Evolutionary conservation across 1,139 yeast species (phyloP).

Genomic region (Pichia sp.): DNA sequence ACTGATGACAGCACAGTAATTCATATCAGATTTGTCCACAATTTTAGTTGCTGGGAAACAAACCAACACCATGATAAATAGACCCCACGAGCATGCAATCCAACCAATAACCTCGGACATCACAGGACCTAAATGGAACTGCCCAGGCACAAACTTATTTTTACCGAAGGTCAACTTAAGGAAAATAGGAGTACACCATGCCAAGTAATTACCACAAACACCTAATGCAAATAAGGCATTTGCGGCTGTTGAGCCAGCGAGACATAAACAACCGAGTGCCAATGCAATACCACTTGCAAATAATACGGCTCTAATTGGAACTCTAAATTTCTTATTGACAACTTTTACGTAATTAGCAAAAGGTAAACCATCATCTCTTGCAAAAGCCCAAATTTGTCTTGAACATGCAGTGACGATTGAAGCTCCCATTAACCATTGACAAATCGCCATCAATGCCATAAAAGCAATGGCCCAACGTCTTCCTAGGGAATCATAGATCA

Average conservation of each 20-base stretch:
- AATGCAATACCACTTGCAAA: slow-evolving; percentile 43
- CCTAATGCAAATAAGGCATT: slow-evolving; percentile 50
- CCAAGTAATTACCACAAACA: slow-evolving; percentile 50
- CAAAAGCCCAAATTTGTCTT: slow-evolving; percentile 45
- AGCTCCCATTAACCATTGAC: slow-evolving; percentile 65
- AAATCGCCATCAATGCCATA: slow-evolving; percentile 36
- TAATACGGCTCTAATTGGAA: slow-evolving; percentile 53
- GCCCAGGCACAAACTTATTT: slow-evolving; percentile 51
- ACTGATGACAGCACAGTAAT: slow-evolving; percentile 49
- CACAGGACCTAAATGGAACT: slow-evolving; percentile 48
- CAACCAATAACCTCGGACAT: slow-evolving; percentile 35
- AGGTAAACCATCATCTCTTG: slow-evolving; percentile 46
- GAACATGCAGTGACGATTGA: slow-evolving; percentile 44
- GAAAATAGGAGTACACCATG: slow-evolving; percentile 53
- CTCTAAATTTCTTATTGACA: slow-evolving; percentile 42
- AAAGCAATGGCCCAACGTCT: slow-evolving; percentile 54
- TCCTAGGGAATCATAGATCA: slow-evolving; percentile 56
- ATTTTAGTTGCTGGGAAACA: slow-evolving; percentile 29
- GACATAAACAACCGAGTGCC: slow-evolving; percentile 45
- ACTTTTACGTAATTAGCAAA: slow-evolving; percentile 39
- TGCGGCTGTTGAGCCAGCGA: slow-evolving; percentile 53
- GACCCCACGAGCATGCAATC: slow-evolving; percentile 18
- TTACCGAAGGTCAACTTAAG: slow-evolving; percentile 39
- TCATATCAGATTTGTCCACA: slow-evolving; percentile 39
- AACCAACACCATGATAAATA: slow-evolving; percentile 27